phyloP scores from a whole-genome alignment of 148 eudicot species.

The Rhododendron simsii region DNA sequence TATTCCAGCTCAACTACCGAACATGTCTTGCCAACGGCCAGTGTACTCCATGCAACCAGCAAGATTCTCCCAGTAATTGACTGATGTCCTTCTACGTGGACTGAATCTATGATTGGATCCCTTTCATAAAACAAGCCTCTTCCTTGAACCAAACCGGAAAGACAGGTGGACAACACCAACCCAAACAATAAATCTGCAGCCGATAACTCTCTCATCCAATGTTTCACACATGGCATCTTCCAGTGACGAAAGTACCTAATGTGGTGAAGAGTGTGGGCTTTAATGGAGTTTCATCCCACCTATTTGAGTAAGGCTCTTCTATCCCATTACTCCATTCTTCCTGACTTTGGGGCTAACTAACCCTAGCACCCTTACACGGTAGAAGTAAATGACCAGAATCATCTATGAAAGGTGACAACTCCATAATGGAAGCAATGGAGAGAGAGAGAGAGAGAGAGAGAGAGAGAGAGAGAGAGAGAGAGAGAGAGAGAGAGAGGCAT shows the following conservation, averaged over 20 bases:
- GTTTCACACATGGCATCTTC: not conserved
- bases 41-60: constrained; percentile 6
- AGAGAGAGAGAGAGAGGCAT: not conserved
- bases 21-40: constrained; percentile 18
- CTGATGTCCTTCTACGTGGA: constrained; percentile 13
- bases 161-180: not conserved
- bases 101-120: not conserved
- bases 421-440: not conserved
- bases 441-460: not conserved
- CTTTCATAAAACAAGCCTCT: not conserved
- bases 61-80: constrained; percentile 12
- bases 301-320: not conserved
- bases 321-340: not conserved
- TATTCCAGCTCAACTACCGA: constrained; percentile 25
- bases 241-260: not conserved
- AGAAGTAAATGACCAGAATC: not conserved
- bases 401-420: not conserved
- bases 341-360: not conserved
- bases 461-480: not conserved
- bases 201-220: not conserved
- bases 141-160: constrained; percentile 6
- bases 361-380: not conserved
- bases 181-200: not conserved
- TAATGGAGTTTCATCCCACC: not conserved
- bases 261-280: not conserved